Evolutionary conservation across 2,329 filamentous ascomycete species (phyloP), one percentile per base, ranked within the genome.

Genomic region (Colletotrichum costaricense): DNA sequence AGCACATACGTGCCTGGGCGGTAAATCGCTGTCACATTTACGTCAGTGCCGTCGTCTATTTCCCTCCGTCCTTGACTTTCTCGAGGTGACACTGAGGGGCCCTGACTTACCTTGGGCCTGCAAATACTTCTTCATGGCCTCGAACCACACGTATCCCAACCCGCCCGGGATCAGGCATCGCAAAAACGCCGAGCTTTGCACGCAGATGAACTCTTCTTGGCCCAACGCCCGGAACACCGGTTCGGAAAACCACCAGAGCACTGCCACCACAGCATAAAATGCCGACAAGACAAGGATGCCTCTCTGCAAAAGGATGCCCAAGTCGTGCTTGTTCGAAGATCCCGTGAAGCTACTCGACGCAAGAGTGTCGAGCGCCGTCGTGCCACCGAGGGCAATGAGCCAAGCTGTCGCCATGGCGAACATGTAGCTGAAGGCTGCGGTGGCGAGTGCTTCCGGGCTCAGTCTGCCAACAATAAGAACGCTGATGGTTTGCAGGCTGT

Each of bases 341-440:
- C 93, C 93, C 0, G 95, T 97, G 80, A 95, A 97, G 57, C 92
- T 93, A 59, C 92, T 94, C 0, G 94, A 95, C 2, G 94, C 94
- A 28, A 97, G 85, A 0, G 95, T 97, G 80, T 97, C 95, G 56
- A 97, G 88, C 0, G 95, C 95, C 1, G 94, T 97, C 0, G 94
- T 95, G 8, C 95, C 95, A 33, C 95, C 95, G 4, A 97, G 88
- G 0, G 92, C 95, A 72, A 97, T 93, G 49, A 97, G 88, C 94
- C 95, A 97, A 0, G 92, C 95, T 1, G 94, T 95, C 26, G 93
- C 92, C 93, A 96, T 95, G 67, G 95, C 95, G 77, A 97, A 97
- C 95, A 97, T 97, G 85, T 97, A 96, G 2, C 93, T 94, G 78
- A 97, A 97, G 0, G 95, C 94, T 1, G 94, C 93, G 0, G 93